Percentiles rank a stretch among this genome's conserved stretches.
Evolutionary conservation across 2,329 filamentous ascomycete genomes (phyloP).

Genomic region (Trichoderma gracile): DNA sequence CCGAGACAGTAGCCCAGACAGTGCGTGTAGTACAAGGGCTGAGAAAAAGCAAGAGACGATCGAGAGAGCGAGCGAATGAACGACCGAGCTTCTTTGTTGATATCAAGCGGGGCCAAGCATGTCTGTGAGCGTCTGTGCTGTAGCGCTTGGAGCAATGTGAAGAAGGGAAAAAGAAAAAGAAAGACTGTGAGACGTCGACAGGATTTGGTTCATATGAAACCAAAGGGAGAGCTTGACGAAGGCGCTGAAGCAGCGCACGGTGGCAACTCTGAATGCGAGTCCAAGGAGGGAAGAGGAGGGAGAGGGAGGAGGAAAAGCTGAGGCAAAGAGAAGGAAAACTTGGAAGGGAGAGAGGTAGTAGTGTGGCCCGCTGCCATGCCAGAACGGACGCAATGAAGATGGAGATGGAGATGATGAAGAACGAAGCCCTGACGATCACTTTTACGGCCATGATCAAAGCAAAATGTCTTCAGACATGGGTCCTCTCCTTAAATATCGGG

Average conservation of each 20-base stretch:
- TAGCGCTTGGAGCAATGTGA: not conserved
- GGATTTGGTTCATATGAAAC: not conserved
- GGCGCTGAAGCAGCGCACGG: not conserved
- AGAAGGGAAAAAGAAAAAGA: not conserved
- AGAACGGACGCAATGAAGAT: slow-evolving; percentile 9
- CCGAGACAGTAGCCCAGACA: not conserved
- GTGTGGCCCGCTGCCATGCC: not conserved
- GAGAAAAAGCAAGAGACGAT: slow-evolving; percentile 4
- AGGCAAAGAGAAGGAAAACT: not conserved
- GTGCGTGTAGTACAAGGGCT: not conserved
- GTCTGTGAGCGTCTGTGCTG: not conserved
- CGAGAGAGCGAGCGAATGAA: slow-evolving; percentile 10
- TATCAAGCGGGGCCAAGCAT: not conserved
- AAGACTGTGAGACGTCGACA: not conserved
- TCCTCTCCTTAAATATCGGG: slow-evolving; percentile 21
- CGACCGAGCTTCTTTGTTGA: not conserved
- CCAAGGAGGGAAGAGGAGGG: not conserved
- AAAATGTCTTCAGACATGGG: slow-evolving; percentile 16
- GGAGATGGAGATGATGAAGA: slow-evolving; percentile 16
- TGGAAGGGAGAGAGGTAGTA: not conserved
- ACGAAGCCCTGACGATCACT: slow-evolving; percentile 19
- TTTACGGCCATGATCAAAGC: not conserved
- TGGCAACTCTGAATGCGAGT: not conserved
- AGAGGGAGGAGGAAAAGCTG: not conserved
- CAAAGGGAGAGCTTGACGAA: not conserved